Base-by-base conservation (phyloP, 345 rosid species). In the Cardamine chenopodiifolia region DNA sequence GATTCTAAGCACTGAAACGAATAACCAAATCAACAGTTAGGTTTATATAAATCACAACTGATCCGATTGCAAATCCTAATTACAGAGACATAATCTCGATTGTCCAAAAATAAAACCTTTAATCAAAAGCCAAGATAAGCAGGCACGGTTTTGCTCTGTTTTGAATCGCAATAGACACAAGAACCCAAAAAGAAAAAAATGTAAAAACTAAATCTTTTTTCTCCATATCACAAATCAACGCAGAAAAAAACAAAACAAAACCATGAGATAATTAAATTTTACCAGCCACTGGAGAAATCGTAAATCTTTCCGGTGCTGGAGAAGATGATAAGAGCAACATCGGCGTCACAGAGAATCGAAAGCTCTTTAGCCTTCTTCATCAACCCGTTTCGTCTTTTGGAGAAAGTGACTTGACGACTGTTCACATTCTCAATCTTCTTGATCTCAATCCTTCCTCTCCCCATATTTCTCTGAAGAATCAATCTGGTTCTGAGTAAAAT, bases 371-470 rank as follows among this genome's bases (percentile, higher is more conserved):
- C 94, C 66, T 93, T 89, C 67, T 93, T 93, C 34, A 93, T 89
- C 89, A 93, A 76, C 13, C 98, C 98, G 64, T 82, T 73, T 67
- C 97, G 83, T 79, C 98, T 85, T 71, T 93, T 93, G 10, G 96
- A 93, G 90, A 93, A 93, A 56, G 97, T 93, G 56, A 93, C 98
- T 81, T 93, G 97, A 83, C 98, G 90, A 83, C 92, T 91, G 74
- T 89, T 93, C 42, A 91, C 90, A 84, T 91, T 93, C 84, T 93
- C 98, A 42, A 93, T 93, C 81, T 82, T 93, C 82, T 88, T 93
- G 35, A 93, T 93, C 85, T 93, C 97, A 74, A 88, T 89, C 82
- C 87, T 91, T 35, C 96, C 98, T 75, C 97, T 86, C 22, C 98
- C 97, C 98, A 93, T 91, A 15, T 39, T 12, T 20, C 18, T 50